A percentile compares a stretch with the other conserved stretches of the same genome.
Evolutionary conservation across 768 basidiomycete genomes (phyloP).

Genomic region (Terana coerulea): DNA sequence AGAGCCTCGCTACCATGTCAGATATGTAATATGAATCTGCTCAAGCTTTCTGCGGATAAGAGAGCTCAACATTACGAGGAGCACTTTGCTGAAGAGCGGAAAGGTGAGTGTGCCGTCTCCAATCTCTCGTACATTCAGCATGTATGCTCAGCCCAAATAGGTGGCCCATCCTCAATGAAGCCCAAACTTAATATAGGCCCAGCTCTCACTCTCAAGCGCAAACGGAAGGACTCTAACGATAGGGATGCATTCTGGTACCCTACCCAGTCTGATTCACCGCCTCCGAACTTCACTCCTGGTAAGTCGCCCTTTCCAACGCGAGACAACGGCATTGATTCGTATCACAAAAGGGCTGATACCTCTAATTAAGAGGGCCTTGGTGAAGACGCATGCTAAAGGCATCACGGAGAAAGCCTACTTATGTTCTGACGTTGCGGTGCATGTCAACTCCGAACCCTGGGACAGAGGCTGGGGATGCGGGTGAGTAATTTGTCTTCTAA

Average conservation of each 20-base stretch:
- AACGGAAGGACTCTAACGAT: not conserved
- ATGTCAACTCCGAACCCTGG: slow-evolving; percentile 54
- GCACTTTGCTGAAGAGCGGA: slow-evolving; percentile 35
- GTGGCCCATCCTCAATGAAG: not conserved
- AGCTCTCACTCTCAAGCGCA: not conserved
- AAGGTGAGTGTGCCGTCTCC: slow-evolving; percentile 4
- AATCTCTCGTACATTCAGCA: not conserved
- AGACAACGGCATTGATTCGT: not conserved
- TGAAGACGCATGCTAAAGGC: slow-evolving; percentile 47
- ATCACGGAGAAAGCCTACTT: slow-evolving; percentile 53
- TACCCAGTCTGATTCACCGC: slow-evolving; percentile 39
- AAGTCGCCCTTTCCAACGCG: slow-evolving; percentile 3
- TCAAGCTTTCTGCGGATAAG: slow-evolving; percentile 30
- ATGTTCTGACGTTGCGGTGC: slow-evolving; percentile 59
- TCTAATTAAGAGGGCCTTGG: slow-evolving; percentile 53
- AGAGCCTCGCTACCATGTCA: slow-evolving; percentile 37
- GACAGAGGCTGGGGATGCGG: slow-evolving; percentile 62
- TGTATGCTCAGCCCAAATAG: too few species aligned
- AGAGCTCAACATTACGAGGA: slow-evolving; percentile 53
- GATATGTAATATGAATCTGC: slow-evolving; percentile 45
- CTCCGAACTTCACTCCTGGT: slow-evolving; percentile 64
- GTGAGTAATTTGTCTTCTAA: slow-evolving; percentile 13
- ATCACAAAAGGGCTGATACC: slow-evolving; percentile 54
- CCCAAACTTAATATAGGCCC: not conserved
- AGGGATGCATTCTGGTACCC: slow-evolving; percentile 66